Evolutionary conservation across 345 rosid species (phyloP), one percentile per base, ranked within the genome.

Genomic region (Bruguiera sexangula): DNA sequence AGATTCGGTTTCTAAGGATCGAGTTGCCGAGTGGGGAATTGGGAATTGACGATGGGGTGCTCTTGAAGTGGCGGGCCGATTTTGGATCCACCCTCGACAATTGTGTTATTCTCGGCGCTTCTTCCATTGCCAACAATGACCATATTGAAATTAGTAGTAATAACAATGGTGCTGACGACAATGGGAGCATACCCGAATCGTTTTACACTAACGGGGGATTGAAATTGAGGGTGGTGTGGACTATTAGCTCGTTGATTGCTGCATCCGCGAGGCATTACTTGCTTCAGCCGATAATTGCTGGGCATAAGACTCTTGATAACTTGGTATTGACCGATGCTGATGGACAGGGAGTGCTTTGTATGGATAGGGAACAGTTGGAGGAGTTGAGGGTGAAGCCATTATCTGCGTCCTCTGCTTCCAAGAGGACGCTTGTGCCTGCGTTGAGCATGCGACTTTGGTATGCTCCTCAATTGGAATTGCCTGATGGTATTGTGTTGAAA

Each of bases 371-470:
- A 70, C 97, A 95, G 74, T 81, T 95, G 18, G 97, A 95, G 72
- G 98, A 95, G 86, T 69, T 95, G 8, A 84, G 98, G 74, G 88
- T 88, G 70, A 96, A 90, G 75, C 99, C 99, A 0, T 82, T 92
- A 24, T 86, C 96, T 0, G 96, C 93, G 78, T 92, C 97, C 19
- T 96, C 95, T 0, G 94, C 97, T 22, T 86, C 98, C 0, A 96
- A 89, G 92, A 92, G 99, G 80, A 96, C 99, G 2, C 79, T 92
- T 61, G 98, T 96, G 3, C 97, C 98, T 10, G 98, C 98, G 0
- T 50, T 96, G 72, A 92, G 89, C 67, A 96, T 96, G 98, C 86
- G 97, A 63, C 89, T 96, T 0, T 96, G 99, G 98, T 96, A 96
- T 76, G 97, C 98, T 6, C 98, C 97, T 3, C 81, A 78, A 2